These are phyloP conservation scores for Entrophospora sp. DNA, from an alignment of 192 early-diverging fungal genomes.

Conservation along the genomic window DNA sequence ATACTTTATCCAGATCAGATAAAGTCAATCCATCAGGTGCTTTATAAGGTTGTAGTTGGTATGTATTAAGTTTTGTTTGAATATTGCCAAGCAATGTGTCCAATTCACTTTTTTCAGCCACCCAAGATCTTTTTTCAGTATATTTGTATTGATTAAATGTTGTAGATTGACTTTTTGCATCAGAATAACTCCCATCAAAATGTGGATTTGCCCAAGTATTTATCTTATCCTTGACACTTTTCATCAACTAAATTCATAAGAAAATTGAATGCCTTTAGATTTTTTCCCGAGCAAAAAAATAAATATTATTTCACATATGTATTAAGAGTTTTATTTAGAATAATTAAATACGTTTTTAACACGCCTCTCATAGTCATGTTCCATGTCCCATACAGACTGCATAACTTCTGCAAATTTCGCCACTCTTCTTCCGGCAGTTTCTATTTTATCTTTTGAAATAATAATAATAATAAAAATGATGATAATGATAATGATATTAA, in stretches of 20 bases:
- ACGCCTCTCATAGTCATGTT: constrained; percentile 86
- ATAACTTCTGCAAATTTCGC: constrained; percentile 88
- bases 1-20: constrained; percentile 49
- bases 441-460: constrained; percentile 55
- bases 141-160: constrained; percentile 84
- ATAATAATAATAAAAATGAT: not conserved
- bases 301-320: not conserved
- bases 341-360: constrained; percentile 43
- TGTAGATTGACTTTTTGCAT: constrained; percentile 61
- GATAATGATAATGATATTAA: not conserved
- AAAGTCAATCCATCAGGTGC: constrained; percentile 68
- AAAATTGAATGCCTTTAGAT: not conserved
- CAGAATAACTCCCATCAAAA: constrained; percentile 62
- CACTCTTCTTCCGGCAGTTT: constrained; percentile 83
- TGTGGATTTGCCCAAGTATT: constrained; percentile 53
- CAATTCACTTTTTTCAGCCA: constrained; percentile 83
- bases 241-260: constrained; percentile 52
- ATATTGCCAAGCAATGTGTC: constrained; percentile 92
- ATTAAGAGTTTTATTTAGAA: not conserved
- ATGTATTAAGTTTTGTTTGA: constrained; percentile 93
- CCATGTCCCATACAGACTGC: constrained; percentile 86
- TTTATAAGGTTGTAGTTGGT: constrained; percentile 77
- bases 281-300: not conserved
- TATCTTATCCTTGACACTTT: constrained; percentile 53
- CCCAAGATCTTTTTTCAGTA: constrained; percentile 74